Conservation (phyloP, 2,329 filamentous ascomycete genomes). For the Daldinia sp. region DNA sequence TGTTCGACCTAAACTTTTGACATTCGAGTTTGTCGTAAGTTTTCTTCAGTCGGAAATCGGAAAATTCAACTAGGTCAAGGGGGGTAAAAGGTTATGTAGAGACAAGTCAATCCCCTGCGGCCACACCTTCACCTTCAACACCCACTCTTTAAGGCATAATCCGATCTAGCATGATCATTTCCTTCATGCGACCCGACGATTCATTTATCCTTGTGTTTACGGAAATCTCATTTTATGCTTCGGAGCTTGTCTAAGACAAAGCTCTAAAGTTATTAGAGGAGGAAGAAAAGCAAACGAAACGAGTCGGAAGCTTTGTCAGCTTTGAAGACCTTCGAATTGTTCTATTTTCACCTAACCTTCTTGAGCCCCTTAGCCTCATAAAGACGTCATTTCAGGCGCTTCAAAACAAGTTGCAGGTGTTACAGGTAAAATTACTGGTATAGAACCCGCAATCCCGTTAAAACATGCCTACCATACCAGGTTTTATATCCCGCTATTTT, state of each 20-base stretch:
- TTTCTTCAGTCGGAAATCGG: constrained; percentile 21
- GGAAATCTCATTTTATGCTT: constrained; percentile 31
- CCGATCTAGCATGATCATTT: constrained; percentile 43
- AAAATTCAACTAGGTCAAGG: constrained; percentile 10
- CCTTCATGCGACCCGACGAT: constrained; percentile 36
- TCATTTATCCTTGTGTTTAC: constrained; percentile 32
- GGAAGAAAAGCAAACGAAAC: not conserved
- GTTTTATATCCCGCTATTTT: constrained; percentile 49
- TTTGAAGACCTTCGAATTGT: not conserved
- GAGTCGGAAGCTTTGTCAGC: constrained; percentile 2
- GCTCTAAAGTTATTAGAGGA: not conserved
- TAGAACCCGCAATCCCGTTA: not conserved
- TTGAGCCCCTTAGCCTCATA: constrained; percentile 16
- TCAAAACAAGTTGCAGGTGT: constrained; percentile 4
- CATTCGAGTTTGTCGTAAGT: constrained; percentile 23
- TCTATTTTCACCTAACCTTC: constrained; percentile 8
- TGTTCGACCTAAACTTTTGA: not conserved
- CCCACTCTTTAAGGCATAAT: constrained; percentile 41
- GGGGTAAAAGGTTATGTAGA: constrained; percentile 8
- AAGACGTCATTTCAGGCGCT: constrained; percentile 9
- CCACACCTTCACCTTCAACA: constrained; percentile 21
- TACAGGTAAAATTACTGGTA: constrained; percentile 9
- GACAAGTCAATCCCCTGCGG: constrained; percentile 17
- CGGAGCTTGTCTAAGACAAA: constrained; percentile 1
- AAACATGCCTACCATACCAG: constrained; percentile 50